These are phyloP conservation scores for Drosera capensis DNA, from an alignment of 148 eudicot species.

Conservation along the genomic window DNA sequence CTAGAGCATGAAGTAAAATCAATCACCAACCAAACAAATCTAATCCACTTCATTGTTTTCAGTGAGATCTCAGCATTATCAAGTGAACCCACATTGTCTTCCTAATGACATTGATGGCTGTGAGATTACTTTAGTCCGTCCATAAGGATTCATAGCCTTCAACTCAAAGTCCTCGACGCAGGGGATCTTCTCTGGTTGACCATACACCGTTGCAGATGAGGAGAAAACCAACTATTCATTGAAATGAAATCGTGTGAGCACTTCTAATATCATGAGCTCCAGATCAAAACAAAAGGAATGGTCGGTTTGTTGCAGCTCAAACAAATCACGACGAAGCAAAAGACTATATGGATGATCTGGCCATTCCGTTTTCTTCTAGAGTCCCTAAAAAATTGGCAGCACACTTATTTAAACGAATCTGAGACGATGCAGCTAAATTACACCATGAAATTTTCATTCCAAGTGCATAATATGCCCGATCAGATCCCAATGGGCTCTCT, in stretches of 20 bases:
- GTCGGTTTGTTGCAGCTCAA: too few species aligned
- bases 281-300: too few species aligned
- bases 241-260: neutral
- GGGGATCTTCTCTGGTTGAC: constrained; percentile 73
- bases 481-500: too few species aligned
- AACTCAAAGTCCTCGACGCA: constrained; percentile 56
- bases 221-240: constrained; percentile 71
- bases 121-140: constrained; percentile 65
- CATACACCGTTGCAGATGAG: constrained; percentile 88
- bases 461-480: too few species aligned
- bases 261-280: neutral
- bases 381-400: too few species aligned
- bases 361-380: too few species aligned
- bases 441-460: too few species aligned
- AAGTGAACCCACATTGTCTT: neutral
- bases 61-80: neutral
- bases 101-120: neutral
- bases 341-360: too few species aligned
- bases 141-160: constrained; percentile 82
- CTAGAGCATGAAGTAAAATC: constrained; percentile 12
- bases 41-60: neutral
- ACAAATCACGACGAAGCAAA: too few species aligned
- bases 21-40: neutral
- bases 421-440: too few species aligned
- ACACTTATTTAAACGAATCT: too few species aligned